Conservation (phyloP, 1,284 basidiomycete species). For the Meripilus lineatus region DNA sequence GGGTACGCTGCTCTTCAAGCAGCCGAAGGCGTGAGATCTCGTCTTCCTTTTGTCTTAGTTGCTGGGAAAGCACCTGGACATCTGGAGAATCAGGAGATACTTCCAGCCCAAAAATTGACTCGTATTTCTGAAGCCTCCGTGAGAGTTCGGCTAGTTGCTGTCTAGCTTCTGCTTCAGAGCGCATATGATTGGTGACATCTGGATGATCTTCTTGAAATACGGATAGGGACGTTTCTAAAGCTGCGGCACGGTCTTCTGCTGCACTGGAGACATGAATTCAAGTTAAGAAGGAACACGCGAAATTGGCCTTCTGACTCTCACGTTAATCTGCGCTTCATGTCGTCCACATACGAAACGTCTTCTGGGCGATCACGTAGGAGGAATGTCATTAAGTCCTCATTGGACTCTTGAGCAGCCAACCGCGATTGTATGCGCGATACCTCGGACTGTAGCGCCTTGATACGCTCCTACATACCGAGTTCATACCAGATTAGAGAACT, state of each 20-base stretch:
- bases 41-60: constrained; percentile 59
- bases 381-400: constrained; percentile 71
- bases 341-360: constrained; percentile 58
- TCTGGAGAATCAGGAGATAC: constrained; percentile 44
- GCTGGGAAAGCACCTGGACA: constrained; percentile 41
- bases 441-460: constrained; percentile 72
- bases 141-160: constrained; percentile 44
- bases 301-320: constrained; percentile 35
- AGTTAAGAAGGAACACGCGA: constrained; percentile 9
- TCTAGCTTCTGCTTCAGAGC: constrained; percentile 49
- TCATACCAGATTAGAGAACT: constrained; percentile 12
- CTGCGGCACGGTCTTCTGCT: constrained; percentile 45
- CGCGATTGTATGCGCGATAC: constrained; percentile 71
- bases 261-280: constrained; percentile 32
- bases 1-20: constrained; percentile 46
- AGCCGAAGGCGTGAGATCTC: constrained; percentile 57
- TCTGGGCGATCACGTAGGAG: constrained; percentile 57
- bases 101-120: constrained; percentile 56
- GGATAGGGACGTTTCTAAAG: constrained; percentile 47
- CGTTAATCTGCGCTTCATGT: constrained; percentile 56
- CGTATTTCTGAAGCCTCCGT: constrained; percentile 54
- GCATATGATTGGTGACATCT: constrained; percentile 42
- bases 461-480: constrained; percentile 56
- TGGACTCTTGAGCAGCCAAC: constrained; percentile 70
- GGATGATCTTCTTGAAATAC: constrained; percentile 41